A percentile compares a stretch with the other conserved stretches of the same genome.
These are phyloP conservation scores for Lasiodiplodia citricola DNA, from an alignment of 2,329 filamentous ascomycete genomes.

Conservation along the genomic window DNA sequence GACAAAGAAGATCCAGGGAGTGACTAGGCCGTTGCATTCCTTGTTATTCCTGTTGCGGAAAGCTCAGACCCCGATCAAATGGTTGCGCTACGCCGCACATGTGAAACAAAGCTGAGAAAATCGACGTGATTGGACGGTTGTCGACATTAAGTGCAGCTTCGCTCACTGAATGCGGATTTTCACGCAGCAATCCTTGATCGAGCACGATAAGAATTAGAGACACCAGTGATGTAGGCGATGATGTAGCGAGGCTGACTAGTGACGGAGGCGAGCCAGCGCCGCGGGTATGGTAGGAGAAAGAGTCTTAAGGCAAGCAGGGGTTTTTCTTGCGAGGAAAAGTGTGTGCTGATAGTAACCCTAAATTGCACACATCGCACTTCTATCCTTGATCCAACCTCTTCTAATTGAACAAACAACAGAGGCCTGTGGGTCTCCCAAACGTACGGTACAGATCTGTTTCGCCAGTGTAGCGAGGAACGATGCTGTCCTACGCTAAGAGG, in stretches of 20 bases:
- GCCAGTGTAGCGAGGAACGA: neutral
- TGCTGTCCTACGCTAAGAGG: neutral
- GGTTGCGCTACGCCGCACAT: neutral
- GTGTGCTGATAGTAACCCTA: neutral
- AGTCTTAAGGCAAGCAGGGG: conserved; percentile 9
- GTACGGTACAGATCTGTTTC: neutral
- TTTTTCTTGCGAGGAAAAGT: neutral
- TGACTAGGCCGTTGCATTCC: neutral
- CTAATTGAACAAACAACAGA: neutral
- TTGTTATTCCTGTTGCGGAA: neutral
- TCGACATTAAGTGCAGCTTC: too few relatives aligned
- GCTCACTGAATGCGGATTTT: neutral
- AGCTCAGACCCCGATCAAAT: neutral
- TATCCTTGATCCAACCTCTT: neutral
- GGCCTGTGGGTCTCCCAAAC: neutral
- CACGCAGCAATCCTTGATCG: neutral
- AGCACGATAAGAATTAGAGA: neutral
- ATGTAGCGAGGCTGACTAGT: neutral
- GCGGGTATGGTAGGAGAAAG: neutral
- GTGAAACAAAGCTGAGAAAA: neutral
- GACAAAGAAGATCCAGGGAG: conserved; percentile 9
- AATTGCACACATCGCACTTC: neutral
- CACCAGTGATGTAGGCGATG: conserved; percentile 5
- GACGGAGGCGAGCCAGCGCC: neutral
- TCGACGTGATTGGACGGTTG: neutral